Conservation (phyloP, 2,329 filamentous ascomycete genomes). For the Trichoderma sp. region DNA sequence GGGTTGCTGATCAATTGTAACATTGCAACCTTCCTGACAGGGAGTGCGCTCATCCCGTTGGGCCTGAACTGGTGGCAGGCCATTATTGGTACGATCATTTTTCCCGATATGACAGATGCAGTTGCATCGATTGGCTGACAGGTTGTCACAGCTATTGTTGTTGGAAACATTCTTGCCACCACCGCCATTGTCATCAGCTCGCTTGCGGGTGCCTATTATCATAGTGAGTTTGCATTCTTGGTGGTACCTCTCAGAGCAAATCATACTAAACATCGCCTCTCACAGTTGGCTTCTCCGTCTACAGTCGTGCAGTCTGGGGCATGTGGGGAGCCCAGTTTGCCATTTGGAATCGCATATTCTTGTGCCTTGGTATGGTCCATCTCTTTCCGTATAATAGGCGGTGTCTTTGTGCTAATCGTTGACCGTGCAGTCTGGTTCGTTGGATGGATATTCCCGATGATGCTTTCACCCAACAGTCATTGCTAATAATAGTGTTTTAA, state of each 20-base stretch:
- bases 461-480: not conserved
- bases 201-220: slow-evolving; percentile 41
- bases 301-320: slow-evolving; percentile 39
- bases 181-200: slow-evolving; percentile 42
- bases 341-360: slow-evolving; percentile 42
- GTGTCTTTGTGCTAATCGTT: not conserved
- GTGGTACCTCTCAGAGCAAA: too few species aligned
- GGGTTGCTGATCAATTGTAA: slow-evolving; percentile 48
- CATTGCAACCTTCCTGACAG: slow-evolving; percentile 41
- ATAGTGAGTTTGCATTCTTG: slow-evolving; percentile 29
- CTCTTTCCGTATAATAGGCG: too few species aligned
- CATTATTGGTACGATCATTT: slow-evolving; percentile 34
- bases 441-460: not conserved
- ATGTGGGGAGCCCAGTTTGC: slow-evolving; percentile 44
- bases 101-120: not conserved
- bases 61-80: slow-evolving; percentile 44
- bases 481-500: not conserved
- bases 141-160: slow-evolving; percentile 30
- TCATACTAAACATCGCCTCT: not conserved
- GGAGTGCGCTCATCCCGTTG: slow-evolving; percentile 41
- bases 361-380: slow-evolving; percentile 36
- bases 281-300: slow-evolving; percentile 38
- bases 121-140: not conserved
- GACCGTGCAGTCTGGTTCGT: slow-evolving; percentile 28
- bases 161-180: slow-evolving; percentile 40